These are phyloP conservation scores for Pyrrhoderma lamaoense DNA, from an alignment of 1,284 basidiomycete species.

Conservation along the genomic window DNA sequence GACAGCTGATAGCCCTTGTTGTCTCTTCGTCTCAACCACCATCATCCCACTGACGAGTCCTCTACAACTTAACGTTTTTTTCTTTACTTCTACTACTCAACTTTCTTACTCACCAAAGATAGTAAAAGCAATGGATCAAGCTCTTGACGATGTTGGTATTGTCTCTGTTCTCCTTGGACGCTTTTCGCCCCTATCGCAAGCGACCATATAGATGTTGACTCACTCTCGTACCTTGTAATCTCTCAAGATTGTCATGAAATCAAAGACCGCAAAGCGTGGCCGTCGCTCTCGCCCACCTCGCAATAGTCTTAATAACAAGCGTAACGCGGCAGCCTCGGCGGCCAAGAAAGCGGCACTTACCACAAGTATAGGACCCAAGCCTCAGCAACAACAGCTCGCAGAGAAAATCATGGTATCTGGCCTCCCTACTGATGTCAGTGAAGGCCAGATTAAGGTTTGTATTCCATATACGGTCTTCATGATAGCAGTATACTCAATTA, in stretches of 20 bases:
- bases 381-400: slow-evolving; percentile 35
- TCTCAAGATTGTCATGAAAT: slow-evolving; percentile 66
- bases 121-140: slow-evolving; percentile 59
- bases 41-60: slow-evolving; percentile 10
- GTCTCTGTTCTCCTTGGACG: slow-evolving; percentile 19
- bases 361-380: slow-evolving; percentile 21
- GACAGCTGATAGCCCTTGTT: neutral
- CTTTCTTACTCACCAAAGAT: neutral
- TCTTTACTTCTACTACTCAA: neutral
- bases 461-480: neutral
- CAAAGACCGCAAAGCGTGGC: slow-evolving; percentile 46
- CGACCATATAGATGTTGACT: slow-evolving; percentile 14
- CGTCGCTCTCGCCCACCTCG: slow-evolving; percentile 30
- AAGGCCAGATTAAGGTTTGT: slow-evolving; percentile 85
- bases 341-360: slow-evolving; percentile 30
- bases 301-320: too few relatives aligned
- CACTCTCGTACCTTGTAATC: slow-evolving; percentile 20
- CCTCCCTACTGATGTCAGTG: slow-evolving; percentile 91
- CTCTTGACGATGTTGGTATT: slow-evolving; percentile 76
- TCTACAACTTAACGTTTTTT: too few relatives aligned
- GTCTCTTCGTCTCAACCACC: slow-evolving; percentile 6
- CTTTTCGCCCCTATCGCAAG: neutral
- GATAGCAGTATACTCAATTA: too few relatives aligned
- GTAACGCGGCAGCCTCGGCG: slow-evolving; percentile 26
- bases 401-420: slow-evolving; percentile 97